Base-by-base conservation (phyloP, 2,329 filamentous ascomycete species). In the Microcyclosporella mali region DNA sequence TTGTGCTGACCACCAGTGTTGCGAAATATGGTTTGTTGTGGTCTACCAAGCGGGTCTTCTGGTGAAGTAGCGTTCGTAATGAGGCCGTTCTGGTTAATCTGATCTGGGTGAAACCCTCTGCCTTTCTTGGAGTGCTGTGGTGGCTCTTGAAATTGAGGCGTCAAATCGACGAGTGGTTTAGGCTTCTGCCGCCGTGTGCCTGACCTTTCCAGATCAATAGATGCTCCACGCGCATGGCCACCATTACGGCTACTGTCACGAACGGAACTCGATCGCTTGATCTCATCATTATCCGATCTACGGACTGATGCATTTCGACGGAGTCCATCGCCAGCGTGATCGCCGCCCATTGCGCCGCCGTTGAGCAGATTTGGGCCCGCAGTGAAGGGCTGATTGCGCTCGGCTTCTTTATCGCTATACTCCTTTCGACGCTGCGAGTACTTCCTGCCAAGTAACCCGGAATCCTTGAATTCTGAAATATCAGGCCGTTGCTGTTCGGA, bases 141-240 rank as follows among this genome's bases (percentile, higher is more conserved):
- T 6, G 81, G 73, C 48, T 84, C 81, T 37, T 74, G 71, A 56
- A 82, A 84, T 37, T 72, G 70, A 0, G 80, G 79, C 0, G 79
- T 81, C 31, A 88, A 71, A 56, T 85, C 84, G 21, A 88, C 66
- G 4, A 88, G 70, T 1, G 84, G 83, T 48, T 79, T 79, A 2
- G 72, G 71, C 54, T 63, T 67, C 17, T 56, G 61, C 38, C 62
- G 52, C 12, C 45, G 52, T 2, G 75, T 76, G n/a, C 61, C 63
- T n/a, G 68, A 68, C 37, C 72, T 68, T 31, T 65, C 63, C 3
- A 73, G 58, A 43, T 68, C 64, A 30, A 62, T 57, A 17, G 66
- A 65, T 29, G 31, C 39, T 36, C 37, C 41, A n/a, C 43, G 46
- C n/a, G 33, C 31, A 36, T 50, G 50, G 15, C 46, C 45, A 11